Evolutionary conservation across 2,329 filamentous ascomycete species (phyloP).

Genomic region (Ophiosphaerella herpotricha): DNA sequence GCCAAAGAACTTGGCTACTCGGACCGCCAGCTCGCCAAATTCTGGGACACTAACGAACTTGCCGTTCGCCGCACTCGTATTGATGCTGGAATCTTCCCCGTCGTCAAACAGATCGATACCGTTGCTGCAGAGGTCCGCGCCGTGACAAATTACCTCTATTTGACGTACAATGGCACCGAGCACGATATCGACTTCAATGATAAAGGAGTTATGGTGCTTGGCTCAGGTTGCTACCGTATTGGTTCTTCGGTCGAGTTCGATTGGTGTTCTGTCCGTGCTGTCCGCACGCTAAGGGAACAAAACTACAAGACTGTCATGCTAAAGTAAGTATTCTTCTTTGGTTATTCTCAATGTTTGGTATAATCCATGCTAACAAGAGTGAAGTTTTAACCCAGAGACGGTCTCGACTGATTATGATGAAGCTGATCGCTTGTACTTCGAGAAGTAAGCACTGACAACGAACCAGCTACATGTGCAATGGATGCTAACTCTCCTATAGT

Average conservation of each 20-base stretch:
- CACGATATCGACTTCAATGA: constrained; percentile 85
- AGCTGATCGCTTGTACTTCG: constrained; percentile 92
- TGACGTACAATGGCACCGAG: constrained; percentile 91
- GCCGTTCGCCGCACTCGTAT: constrained; percentile 81
- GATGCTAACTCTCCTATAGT: neutral
- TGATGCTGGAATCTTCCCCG: constrained; percentile 84
- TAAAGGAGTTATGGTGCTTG: constrained; percentile 92
- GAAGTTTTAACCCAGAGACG: too few relatives aligned
- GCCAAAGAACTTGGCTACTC: constrained; percentile 95
- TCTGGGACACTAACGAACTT: constrained; percentile 93
- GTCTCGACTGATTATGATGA: constrained; percentile 79
- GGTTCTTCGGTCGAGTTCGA: constrained; percentile 98
- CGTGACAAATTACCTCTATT: constrained; percentile 92
- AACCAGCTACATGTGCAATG: neutral
- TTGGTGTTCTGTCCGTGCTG: constrained; percentile 96
- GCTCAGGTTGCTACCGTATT: constrained; percentile 95
- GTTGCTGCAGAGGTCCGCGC: constrained; percentile 96
- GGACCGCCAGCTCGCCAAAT: constrained; percentile 90
- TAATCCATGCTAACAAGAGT: constrained; percentile 61
- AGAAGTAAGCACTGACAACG: constrained; percentile 66
- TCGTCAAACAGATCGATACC: constrained; percentile 98
- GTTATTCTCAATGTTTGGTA: constrained; percentile 47
- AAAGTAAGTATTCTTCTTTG: constrained; percentile 53
- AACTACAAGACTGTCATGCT: constrained; percentile 96
- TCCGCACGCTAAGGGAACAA: constrained; percentile 82